These are phyloP conservation scores for Diplodia corticola DNA, from an alignment of 2,329 filamentous ascomycete genomes.

Conservation along the genomic window DNA sequence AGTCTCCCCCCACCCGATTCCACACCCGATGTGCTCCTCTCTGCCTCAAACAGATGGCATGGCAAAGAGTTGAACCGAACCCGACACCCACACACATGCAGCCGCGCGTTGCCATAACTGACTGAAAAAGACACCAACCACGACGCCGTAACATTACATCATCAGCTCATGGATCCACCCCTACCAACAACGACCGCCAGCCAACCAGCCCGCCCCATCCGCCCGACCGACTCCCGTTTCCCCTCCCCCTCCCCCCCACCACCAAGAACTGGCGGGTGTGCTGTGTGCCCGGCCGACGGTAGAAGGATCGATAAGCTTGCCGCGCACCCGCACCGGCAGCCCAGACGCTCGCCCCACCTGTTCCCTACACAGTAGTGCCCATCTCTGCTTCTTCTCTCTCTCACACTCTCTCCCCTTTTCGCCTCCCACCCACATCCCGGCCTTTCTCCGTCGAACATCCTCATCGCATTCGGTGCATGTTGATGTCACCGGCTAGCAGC, in stretches of 20 bases:
- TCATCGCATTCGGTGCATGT: too few species aligned
- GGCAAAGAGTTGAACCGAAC: background rate
- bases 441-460: too few species aligned
- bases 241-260: too few species aligned
- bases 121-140: background rate
- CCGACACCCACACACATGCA: too few species aligned
- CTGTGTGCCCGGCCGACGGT: slow-evolving; percentile 5
- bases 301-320: slow-evolving; percentile 19
- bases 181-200: too few species aligned
- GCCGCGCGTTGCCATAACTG: background rate
- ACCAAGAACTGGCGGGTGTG: too few species aligned
- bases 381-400: background rate
- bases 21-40: background rate
- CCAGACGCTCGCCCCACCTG: background rate
- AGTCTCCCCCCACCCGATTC: background rate
- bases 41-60: background rate
- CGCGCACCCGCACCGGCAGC: background rate
- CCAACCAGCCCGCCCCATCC: background rate
- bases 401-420: background rate
- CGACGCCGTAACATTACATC: background rate
- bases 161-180: background rate
- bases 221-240: too few species aligned
- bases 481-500: too few species aligned
- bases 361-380: too few species aligned
- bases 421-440: background rate